Evolutionary conservation across 2,329 filamentous ascomycete species (phyloP).

Genomic region (Colletotrichum gloeosporioides): DNA sequence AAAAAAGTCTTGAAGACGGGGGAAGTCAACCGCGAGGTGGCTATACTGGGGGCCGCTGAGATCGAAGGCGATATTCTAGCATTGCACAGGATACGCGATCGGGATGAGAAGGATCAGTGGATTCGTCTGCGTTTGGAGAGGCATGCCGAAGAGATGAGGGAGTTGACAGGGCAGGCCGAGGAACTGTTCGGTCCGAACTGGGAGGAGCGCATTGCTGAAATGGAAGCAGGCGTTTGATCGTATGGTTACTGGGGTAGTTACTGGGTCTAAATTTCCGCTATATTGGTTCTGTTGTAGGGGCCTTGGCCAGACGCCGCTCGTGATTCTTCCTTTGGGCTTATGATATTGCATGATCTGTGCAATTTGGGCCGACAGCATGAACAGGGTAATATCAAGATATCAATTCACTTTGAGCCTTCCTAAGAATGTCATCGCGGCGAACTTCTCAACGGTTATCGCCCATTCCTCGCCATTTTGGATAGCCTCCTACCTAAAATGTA

Average conservation of each 20-base stretch:
- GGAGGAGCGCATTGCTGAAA: not conserved
- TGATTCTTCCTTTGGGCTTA: no score
- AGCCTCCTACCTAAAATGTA: no score
- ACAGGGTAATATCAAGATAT: no score
- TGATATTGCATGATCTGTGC: no score
- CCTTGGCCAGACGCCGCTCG: no score
- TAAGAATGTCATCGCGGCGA: no score
- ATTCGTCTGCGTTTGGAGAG: not conserved
- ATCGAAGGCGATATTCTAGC: not conserved
- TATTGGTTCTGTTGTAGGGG: no score
- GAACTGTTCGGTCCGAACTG: not conserved
- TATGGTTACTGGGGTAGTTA: not conserved
- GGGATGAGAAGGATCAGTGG: not conserved
- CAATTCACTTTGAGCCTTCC: no score
- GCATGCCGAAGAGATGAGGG: not conserved
- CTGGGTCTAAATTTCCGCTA: no score
- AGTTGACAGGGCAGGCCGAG: not conserved
- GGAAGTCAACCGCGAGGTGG: not conserved
- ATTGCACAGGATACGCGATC: not conserved
- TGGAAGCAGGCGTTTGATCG: not conserved
- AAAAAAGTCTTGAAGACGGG: not conserved
- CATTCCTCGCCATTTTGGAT: no score
- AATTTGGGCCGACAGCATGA: no score
- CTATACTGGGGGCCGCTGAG: not conserved
- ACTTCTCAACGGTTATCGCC: no score